Evolutionary conservation across 2,329 filamentous ascomycete genomes (phyloP).

Genomic region (Penicillium digitatum): DNA sequence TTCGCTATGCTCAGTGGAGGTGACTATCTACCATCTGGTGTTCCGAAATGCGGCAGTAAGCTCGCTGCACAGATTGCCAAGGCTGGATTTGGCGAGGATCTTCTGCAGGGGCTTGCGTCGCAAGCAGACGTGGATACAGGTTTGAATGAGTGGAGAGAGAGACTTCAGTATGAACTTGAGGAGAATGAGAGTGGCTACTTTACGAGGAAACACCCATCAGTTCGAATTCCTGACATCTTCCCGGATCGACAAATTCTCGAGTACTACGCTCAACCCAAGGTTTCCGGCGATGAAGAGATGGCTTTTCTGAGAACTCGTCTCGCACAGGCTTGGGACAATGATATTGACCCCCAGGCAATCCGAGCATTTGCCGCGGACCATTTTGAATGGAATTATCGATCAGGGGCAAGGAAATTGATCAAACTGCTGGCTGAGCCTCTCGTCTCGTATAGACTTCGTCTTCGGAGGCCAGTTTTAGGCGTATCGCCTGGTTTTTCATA

Average conservation of each 20-base stretch:
- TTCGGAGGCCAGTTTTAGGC: constrained; percentile 37
- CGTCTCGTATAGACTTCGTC: constrained; percentile 57
- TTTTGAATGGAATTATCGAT: constrained; percentile 79
- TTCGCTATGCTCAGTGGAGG: constrained; percentile 93
- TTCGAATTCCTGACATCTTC: constrained; percentile 75
- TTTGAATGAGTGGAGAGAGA: constrained; percentile 66
- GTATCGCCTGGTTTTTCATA: constrained; percentile 24
- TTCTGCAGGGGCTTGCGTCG: constrained; percentile 60
- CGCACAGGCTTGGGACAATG: constrained; percentile 53
- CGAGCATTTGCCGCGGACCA: constrained; percentile 71
- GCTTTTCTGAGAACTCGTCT: constrained; percentile 52
- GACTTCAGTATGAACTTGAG: constrained; percentile 68
- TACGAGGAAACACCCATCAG: constrained; percentile 65
- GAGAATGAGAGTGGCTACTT: constrained; percentile 85
- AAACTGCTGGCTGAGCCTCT: constrained; percentile 73
- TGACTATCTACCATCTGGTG: constrained; percentile 85
- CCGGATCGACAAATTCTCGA: constrained; percentile 73
- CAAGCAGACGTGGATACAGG: constrained; percentile 26
- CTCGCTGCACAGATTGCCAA: constrained; percentile 84
- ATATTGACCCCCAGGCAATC: constrained; percentile 63
- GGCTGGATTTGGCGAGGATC: constrained; percentile 75
- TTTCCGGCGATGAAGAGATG: constrained; percentile 62
- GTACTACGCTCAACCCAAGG: constrained; percentile 83
- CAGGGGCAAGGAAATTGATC: constrained; percentile 80
- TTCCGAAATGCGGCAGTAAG: constrained; percentile 82